Base-by-base conservation (phyloP, 2,329 filamentous ascomycete species). In the Aspergillus texensis region DNA sequence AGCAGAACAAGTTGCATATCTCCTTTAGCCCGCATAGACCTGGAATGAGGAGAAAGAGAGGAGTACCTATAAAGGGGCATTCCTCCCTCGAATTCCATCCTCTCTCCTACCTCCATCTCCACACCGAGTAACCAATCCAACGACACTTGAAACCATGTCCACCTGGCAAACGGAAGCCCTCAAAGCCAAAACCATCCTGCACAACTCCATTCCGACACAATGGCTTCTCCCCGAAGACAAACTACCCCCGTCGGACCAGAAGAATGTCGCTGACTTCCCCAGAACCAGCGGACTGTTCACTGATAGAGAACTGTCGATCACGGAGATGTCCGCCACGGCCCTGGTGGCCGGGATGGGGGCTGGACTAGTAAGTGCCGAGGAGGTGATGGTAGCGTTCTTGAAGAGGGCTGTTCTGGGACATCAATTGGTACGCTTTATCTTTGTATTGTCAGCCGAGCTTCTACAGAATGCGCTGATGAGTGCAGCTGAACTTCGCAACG, bases 261-360 rank as follows among this genome's bases (percentile, higher is more conserved):
- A 77, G 39, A 70, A 74, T 61, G 74, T 78, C 14, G 58, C 65
- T 28, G 68, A 71, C 24, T 74, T 78, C 36, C 71, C 74, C 4
- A 74, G 76, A 39, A 72, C 77, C 63, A 82, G 83, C 66, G 84
- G 84, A 0, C 69, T 87, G 4, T 73, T 88, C 34, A 81, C 70
- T 10, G 66, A 77, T 12, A 69, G 77, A 11, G 86, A 88, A 66
- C 73, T 87, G 9, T 65, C 69, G 4, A 86, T 88, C 62, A 88
- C 86, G 0, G 83, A 86, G 48, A 68, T 69, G 61, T 74, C 75
- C 5, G 75, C 75, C 8, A 75, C 72, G 0, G 62, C 62, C 19
- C 67, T 77, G 11, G 72, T 76, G 10, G 39, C 39, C 0, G 68
- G 69, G 14, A 77, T 77, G 73, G 68, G 68, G 1, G 53, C 66